Percentiles rank a stretch among this genome's conserved stretches.
Conservation (phyloP, 2,329 filamentous ascomycete genomes). For the Trichoderma sp. region DNA sequence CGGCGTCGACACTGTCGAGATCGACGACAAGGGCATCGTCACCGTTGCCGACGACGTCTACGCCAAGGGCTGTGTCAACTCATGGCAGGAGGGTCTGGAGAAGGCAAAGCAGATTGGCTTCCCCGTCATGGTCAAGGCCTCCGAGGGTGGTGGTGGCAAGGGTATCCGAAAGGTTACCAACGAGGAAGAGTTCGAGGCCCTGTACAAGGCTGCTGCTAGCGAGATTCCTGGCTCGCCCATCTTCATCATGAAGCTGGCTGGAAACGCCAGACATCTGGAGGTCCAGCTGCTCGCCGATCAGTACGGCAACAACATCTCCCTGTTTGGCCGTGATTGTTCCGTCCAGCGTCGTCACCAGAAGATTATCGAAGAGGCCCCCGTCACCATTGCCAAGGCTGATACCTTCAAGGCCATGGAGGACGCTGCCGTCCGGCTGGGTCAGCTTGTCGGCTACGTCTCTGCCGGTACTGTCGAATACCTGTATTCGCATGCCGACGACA, state of each 20-base stretch:
- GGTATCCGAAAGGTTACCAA: constrained; percentile 93
- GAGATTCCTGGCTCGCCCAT: constrained; percentile 99
- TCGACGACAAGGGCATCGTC: constrained; percentile 85
- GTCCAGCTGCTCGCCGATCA: constrained; percentile 97
- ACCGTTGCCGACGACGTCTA: constrained; percentile 88
- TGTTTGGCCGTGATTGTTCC: constrained; percentile 98
- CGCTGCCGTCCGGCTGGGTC: constrained; percentile 90
- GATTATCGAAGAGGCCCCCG: constrained; percentile 98
- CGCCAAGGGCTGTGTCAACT: constrained; percentile 85
- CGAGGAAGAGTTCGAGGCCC: constrained; percentile 80
- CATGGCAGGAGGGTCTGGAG: constrained; percentile 84
- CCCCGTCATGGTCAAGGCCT: constrained; percentile 99
- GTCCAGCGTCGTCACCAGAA: constrained; percentile 98
- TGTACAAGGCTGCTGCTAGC: constrained; percentile 95
- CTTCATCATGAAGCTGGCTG: constrained; percentile 99
- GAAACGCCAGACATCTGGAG: constrained; percentile 94
- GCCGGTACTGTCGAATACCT: constrained; percentile 98
- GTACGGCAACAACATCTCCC: constrained; percentile 99
- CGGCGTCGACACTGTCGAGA: constrained; percentile 77
- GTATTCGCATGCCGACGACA: constrained; percentile 96
- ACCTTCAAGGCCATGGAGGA: constrained; percentile 98
- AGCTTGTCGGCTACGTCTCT: constrained; percentile 95
- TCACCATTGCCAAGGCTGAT: constrained; percentile 86
- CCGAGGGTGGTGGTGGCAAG: constrained; percentile 97
- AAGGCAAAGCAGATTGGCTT: constrained; percentile 92